Conservation (phyloP, 2,329 filamentous ascomycete genomes). For the Rutstroemia sp. region DNA sequence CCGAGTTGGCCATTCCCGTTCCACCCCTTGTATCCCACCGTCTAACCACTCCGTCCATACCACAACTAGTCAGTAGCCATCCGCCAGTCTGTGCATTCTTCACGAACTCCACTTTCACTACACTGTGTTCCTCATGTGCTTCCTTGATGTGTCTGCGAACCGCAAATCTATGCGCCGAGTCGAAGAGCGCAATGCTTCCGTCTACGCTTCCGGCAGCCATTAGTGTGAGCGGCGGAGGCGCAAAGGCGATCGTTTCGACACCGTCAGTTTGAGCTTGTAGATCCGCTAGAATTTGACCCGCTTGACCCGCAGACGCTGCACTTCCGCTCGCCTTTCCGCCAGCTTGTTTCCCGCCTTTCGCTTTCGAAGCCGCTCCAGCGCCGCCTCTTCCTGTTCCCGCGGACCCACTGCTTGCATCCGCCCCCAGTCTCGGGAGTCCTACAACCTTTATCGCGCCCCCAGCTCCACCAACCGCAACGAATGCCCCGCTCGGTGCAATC, state of each 20-base stretch:
- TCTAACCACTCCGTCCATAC: slow-evolving; percentile 85
- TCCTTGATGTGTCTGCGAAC: slow-evolving; percentile 75
- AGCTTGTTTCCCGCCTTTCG: slow-evolving; percentile 27
- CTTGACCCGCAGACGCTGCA: slow-evolving; percentile 40
- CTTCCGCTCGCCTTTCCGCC: slow-evolving; percentile 34
- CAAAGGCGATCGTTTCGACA: slow-evolving; percentile 71
- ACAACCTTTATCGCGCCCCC: slow-evolving; percentile 81
- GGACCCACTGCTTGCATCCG: slow-evolving; percentile 19
- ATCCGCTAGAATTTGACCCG: slow-evolving; percentile 71
- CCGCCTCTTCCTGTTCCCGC: slow-evolving; percentile 23
- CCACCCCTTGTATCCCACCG: slow-evolving; percentile 77
- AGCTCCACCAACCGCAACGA: slow-evolving; percentile 81
- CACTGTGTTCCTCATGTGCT: slow-evolving; percentile 80
- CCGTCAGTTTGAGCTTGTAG: slow-evolving; percentile 72
- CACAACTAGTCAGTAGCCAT: slow-evolving; percentile 77
- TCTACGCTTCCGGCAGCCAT: slow-evolving; percentile 63
- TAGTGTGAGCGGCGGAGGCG: slow-evolving; percentile 43
- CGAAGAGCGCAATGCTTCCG: slow-evolving; percentile 77
- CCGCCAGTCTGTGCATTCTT: slow-evolving; percentile 39
- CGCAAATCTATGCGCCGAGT: slow-evolving; percentile 78
- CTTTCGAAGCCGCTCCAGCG: slow-evolving; percentile 19
- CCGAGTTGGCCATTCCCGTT: slow-evolving; percentile 58
- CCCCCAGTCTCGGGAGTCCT: slow-evolving; percentile 59
- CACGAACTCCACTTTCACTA: slow-evolving; percentile 91
- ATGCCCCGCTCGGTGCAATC: slow-evolving; percentile 69